Percentiles rank a stretch among this genome's conserved stretches.
These are phyloP conservation scores for Saccharomycopsis selenospora DNA, from an alignment of 805 yeast genomes.

Conservation along the genomic window DNA sequence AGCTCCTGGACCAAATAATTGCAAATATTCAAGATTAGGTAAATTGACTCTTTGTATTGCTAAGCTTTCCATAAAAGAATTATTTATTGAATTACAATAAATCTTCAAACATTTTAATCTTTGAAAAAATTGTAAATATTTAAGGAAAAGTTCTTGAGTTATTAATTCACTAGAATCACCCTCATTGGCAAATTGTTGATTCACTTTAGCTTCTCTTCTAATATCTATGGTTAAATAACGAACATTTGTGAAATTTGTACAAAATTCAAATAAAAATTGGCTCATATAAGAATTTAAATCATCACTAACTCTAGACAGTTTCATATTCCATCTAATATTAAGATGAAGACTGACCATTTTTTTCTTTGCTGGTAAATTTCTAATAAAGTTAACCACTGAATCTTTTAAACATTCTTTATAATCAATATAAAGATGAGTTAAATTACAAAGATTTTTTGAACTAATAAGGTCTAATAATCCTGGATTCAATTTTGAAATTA, in stretches of 20 bases:
- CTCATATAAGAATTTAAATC: conserved; percentile 18
- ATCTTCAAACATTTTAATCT: conserved; percentile 35
- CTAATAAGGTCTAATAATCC: conserved; percentile 9
- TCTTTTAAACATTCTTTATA: conserved; percentile 37
- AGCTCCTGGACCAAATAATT: conserved; percentile 43
- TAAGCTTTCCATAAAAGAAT: conserved; percentile 27
- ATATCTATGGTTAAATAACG: conserved; percentile 32
- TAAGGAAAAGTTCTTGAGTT: conserved; percentile 23
- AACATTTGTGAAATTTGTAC: conserved; percentile 6
- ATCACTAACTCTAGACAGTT: conserved; percentile 22
- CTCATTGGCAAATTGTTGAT: conserved; percentile 23
- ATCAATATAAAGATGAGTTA: conserved; percentile 27
- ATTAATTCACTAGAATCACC: conserved; percentile 29
- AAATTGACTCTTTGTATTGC: conserved; percentile 22
- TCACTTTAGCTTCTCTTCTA: conserved; percentile 28
- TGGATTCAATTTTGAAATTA: conserved; percentile 7
- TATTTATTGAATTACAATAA: conserved; percentile 31
- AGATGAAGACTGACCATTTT: conserved; percentile 30
- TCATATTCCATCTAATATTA: conserved; percentile 34
- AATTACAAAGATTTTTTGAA: neutral
- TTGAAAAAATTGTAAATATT: conserved; percentile 22
- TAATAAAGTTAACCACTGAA: conserved; percentile 25
- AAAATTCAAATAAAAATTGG: neutral
- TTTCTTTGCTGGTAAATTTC: conserved; percentile 28
- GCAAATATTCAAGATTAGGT: conserved; percentile 30